Evolutionary conservation across 2,329 filamentous ascomycete species (phyloP).

Genomic region (Claviceps sp.): DNA sequence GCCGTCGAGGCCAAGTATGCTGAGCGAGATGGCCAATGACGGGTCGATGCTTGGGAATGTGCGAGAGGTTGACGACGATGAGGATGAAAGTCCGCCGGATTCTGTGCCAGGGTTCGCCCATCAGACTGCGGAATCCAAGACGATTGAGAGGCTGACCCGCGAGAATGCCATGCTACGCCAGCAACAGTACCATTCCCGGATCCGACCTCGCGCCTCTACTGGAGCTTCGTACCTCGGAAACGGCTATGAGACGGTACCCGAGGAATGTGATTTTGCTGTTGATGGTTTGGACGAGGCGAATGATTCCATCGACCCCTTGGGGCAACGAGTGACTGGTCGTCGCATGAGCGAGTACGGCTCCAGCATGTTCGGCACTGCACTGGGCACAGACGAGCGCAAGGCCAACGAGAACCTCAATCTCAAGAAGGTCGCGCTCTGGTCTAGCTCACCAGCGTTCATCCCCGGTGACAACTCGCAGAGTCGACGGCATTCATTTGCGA

Average conservation of each 20-base stretch:
- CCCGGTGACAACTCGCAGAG: constrained; percentile 56
- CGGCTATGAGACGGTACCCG: constrained; percentile 44
- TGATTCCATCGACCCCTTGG: constrained; percentile 34
- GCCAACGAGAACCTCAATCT: constrained; percentile 43
- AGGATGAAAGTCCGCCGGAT: constrained; percentile 36
- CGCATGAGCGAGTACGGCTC: constrained; percentile 45
- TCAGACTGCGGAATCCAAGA: constrained; percentile 45
- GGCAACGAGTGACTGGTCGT: constrained; percentile 32
- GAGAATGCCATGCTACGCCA: constrained; percentile 51
- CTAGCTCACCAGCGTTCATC: constrained; percentile 55
- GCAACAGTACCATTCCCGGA: constrained; percentile 29
- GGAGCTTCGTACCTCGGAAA: constrained; percentile 40
- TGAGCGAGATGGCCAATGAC: constrained; percentile 58
- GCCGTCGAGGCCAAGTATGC: constrained; percentile 64
- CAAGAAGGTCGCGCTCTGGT: constrained; percentile 57
- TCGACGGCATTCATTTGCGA: constrained; percentile 68
- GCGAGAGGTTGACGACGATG: constrained; percentile 55
- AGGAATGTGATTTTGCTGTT: constrained; percentile 59
- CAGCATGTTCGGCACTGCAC: constrained; percentile 32
- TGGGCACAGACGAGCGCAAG: constrained; percentile 46
- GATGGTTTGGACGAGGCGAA: constrained; percentile 54
- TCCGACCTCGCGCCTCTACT: constrained; percentile 46
- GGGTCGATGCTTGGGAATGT: constrained; percentile 52
- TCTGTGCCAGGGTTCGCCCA: constrained; percentile 33
- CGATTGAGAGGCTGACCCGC: constrained; percentile 47